Evolutionary conservation across 2,329 filamentous ascomycete species (phyloP).

Genomic region (Pestalotiopsis sp.): DNA sequence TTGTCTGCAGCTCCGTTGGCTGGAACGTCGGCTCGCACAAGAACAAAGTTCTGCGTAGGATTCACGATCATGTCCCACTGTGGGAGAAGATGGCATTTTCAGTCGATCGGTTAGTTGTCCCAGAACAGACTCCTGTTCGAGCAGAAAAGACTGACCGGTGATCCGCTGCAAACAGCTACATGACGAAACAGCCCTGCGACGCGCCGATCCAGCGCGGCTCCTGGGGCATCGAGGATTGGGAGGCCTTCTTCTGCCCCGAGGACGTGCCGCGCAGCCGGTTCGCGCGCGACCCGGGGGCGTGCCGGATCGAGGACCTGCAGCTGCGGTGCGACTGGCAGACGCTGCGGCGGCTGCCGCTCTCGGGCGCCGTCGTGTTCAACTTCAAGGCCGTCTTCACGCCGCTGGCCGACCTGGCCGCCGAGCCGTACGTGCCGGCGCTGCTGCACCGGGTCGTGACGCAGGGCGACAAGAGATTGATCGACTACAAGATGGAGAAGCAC

Average conservation of each 20-base stretch:
- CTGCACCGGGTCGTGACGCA: constrained; percentile 10
- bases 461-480: constrained; percentile 10
- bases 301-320: constrained; percentile 58
- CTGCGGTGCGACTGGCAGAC: constrained; percentile 90
- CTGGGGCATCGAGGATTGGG: constrained; percentile 78
- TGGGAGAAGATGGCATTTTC: constrained; percentile 89
- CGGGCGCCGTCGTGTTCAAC: constrained; percentile 79
- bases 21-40: constrained; percentile 66
- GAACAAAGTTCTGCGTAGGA: constrained; percentile 74
- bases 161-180: constrained; percentile 59
- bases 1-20: constrained; percentile 78
- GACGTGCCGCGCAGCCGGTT: constrained; percentile 36
- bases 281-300: constrained; percentile 41
- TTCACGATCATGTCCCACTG: constrained; percentile 77
- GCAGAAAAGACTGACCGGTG: neutral
- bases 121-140: neutral
- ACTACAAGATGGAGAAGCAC: constrained; percentile 19
- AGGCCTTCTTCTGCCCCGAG: constrained; percentile 61
- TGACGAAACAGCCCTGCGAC: constrained; percentile 74
- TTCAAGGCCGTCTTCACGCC: constrained; percentile 88
- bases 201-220: constrained; percentile 82
- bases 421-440: constrained; percentile 67
- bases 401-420: constrained; percentile 67
- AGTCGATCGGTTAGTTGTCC: constrained; percentile 71
- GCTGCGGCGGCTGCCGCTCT: constrained; percentile 75